Evolutionary conservation across 495 filamentous ascomycete species (phyloP), one percentile per base, ranked within the genome.

Genomic region (Aspergillus funiculosus): DNA sequence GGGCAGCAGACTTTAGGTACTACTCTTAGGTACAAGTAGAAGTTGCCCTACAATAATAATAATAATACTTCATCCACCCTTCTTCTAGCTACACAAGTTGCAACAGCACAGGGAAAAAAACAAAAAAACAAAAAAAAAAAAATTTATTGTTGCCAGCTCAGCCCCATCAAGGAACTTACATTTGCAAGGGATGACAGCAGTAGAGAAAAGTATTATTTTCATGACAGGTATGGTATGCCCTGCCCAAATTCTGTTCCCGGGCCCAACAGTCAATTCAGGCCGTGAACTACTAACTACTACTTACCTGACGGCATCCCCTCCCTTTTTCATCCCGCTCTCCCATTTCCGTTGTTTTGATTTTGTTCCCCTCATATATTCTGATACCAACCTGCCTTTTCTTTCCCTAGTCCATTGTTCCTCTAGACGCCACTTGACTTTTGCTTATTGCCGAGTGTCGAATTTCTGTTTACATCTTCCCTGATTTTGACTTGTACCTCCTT

Each of bases 1-100:
- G 52, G 56, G 56, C 56, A 59, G 39, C 56, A 52, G 45, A 40
- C 41, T 35, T 47, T 40, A 38, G 37, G 28, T 21, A 49, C 14
- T 32, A 24, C 5, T n/a, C n/a, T 28, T 25, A 21, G 21, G 31
- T 35, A 29, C 15, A 27, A 22, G 17, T 3, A 32, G 34, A 45
- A 17, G 48, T 19, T 42, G 42, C 35, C 43, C 43, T 47, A 43
- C 43, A 42, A 45, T 37, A 37, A 40, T 51, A 45, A 45, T 25
- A 22, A 22, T 15, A 47, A 31, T 31, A 31, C 34, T 30, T 36
- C 44, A 21, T 42, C 4, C 20, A 34, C 22, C 10, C 35, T 25
- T 22, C 21, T 38, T 24, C 21, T 15, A 5, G 13, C n/a, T 37
- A 31, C 38, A 30, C 32, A 17, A 27, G n/a, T n/a, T n/a, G n/a